phyloP scores from a whole-genome alignment of 352 stramenopile species.

The Globisporangium radiosum region DNA sequence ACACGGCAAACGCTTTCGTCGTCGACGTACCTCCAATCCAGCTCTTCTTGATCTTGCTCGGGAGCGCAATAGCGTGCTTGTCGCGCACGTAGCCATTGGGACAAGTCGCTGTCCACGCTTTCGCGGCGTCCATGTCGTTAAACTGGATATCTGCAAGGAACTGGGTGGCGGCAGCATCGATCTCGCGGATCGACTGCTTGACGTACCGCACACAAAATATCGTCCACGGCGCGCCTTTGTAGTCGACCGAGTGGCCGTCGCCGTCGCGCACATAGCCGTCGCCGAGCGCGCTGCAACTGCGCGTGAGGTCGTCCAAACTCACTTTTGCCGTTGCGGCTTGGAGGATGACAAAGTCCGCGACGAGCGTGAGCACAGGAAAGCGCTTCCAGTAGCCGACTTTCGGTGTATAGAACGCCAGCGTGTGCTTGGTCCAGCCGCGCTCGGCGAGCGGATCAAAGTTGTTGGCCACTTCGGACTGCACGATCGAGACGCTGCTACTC shows the following conservation, averaged over 20 bases:
- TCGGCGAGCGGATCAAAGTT: slow-evolving; percentile 23
- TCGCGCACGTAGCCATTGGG: slow-evolving; percentile 24
- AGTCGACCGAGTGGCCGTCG: slow-evolving; percentile 41
- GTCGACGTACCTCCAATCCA: slow-evolving; percentile 25
- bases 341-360: slow-evolving; percentile 28
- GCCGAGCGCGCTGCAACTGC: slow-evolving; percentile 15
- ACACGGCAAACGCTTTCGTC: slow-evolving; percentile 23
- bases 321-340: slow-evolving; percentile 19
- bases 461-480: slow-evolving; percentile 22
- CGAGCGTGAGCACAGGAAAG: slow-evolving; percentile 20
- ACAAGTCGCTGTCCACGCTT: slow-evolving; percentile 21
- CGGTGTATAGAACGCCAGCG: slow-evolving; percentile 14
- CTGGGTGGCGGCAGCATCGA: slow-evolving; percentile 8
- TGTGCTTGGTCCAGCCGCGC: slow-evolving; percentile 24
- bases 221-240: slow-evolving; percentile 31
- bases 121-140: slow-evolving; percentile 24
- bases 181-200: slow-evolving; percentile 23
- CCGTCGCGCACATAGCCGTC: slow-evolving; percentile 29
- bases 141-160: slow-evolving; percentile 29
- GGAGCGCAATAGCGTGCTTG: slow-evolving; percentile 19
- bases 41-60: slow-evolving; percentile 28
- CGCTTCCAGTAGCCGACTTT: slow-evolving; percentile 21
- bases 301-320: slow-evolving; percentile 26
- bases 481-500: slow-evolving; percentile 9
- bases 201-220: slow-evolving; percentile 36